Percentiles rank a stretch among this genome's conserved stretches.
These are phyloP conservation scores for Carex scoparia DNA, from an alignment of 176 grass and related monocot genomes.

Conservation along the genomic window DNA sequence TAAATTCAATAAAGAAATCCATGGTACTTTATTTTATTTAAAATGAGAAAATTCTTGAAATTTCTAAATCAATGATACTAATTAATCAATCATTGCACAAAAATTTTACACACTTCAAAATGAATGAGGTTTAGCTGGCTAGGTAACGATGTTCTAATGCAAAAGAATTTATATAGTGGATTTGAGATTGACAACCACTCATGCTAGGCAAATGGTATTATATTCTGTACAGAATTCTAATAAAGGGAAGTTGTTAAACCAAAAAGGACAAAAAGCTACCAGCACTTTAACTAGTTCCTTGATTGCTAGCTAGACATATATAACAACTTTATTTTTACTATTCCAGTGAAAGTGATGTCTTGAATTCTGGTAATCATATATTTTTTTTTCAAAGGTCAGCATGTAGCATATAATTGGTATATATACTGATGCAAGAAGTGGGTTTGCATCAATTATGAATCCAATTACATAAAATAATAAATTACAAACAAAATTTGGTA, in stretches of 20 bases:
- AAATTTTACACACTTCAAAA: not conserved
- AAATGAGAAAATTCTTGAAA: not conserved
- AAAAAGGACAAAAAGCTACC: not conserved
- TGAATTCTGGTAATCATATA: not conserved
- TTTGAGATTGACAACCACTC: constrained; percentile 22
- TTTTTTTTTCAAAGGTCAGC: too few species aligned
- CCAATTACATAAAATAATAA: too few species aligned
- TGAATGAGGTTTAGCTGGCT: constrained; percentile 14
- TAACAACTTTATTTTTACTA: not conserved
- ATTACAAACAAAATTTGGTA: too few species aligned
- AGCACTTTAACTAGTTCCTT: constrained; percentile 11
- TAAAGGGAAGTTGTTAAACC: not conserved
- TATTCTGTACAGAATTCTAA: not conserved
- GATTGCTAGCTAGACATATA: constrained; percentile 7
- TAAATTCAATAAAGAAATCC: not conserved
- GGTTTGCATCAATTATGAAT: too few species aligned
- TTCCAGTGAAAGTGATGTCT: not conserved
- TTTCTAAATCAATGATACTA: not conserved
- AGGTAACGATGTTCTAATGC: not conserved
- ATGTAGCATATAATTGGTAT: too few species aligned
- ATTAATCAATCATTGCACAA: constrained; percentile 1
- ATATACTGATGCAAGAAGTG: too few species aligned
- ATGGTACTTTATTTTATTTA: not conserved
- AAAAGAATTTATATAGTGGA: not conserved
- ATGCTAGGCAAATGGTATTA: not conserved